These are phyloP conservation scores for Plenodomus biglobosus DNA, from an alignment of 2,329 filamentous ascomycete species.

Conservation along the genomic window DNA sequence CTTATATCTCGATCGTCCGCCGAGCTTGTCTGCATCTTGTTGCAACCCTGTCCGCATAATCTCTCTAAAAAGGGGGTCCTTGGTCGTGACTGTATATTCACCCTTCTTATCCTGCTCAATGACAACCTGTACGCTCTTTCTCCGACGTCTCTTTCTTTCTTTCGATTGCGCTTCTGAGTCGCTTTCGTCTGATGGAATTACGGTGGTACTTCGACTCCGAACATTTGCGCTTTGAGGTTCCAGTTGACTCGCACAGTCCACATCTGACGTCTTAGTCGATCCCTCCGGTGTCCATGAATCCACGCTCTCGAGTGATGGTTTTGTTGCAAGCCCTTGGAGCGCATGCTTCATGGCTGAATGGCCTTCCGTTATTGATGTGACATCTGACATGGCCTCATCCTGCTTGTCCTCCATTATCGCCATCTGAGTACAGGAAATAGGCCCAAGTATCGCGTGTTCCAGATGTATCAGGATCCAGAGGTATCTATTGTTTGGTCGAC, in stretches of 20 bases:
- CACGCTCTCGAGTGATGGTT: slow-evolving; percentile 16
- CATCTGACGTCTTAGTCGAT: slow-evolving; percentile 32
- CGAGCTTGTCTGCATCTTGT: slow-evolving; percentile 42
- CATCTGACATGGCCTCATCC: slow-evolving; percentile 8
- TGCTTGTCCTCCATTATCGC: slow-evolving; percentile 4
- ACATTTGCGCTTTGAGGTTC: slow-evolving; percentile 41
- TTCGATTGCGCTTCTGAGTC: slow-evolving; percentile 15
- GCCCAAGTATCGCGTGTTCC: not conserved
- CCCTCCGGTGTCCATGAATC: slow-evolving; percentile 34
- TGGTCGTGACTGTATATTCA: slow-evolving; percentile 52
- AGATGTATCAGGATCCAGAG: not conserved
- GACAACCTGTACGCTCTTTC: slow-evolving; percentile 50
- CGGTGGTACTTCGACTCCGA: slow-evolving; percentile 29
- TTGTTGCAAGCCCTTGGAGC: slow-evolving; percentile 31
- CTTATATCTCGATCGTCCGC: slow-evolving; percentile 42
- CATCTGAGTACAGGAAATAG: not conserved
- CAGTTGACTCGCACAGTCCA: slow-evolving; percentile 48
- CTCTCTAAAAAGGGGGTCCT: slow-evolving; percentile 53
- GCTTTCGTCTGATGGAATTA: slow-evolving; percentile 28
- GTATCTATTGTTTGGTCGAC: not conserved
- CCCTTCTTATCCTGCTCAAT: slow-evolving; percentile 51
- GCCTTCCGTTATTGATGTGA: slow-evolving; percentile 17
- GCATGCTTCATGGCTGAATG: slow-evolving; percentile 31
- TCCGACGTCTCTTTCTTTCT: slow-evolving; percentile 19
- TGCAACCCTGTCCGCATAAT: slow-evolving; percentile 50